Percentiles rank a stretch among this genome's conserved stretches.
Conservation (phyloP, 2,329 filamentous ascomycete genomes). For the Beauveria caledonica region DNA sequence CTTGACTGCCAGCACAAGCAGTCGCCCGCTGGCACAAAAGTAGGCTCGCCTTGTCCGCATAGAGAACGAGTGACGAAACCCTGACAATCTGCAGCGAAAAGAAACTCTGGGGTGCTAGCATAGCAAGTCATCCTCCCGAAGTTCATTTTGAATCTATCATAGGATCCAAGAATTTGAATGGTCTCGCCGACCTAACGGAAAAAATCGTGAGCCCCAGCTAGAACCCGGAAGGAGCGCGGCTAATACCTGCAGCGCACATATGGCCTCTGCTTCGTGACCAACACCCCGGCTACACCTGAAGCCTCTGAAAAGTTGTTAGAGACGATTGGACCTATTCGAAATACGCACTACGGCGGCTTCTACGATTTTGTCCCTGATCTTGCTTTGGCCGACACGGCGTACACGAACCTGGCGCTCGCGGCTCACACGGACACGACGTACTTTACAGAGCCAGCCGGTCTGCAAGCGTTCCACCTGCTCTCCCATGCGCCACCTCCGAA, state of each 20-base stretch:
- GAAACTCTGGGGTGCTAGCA: constrained; percentile 24
- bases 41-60: not conserved
- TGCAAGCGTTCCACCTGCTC: constrained; percentile 89
- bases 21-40: not conserved
- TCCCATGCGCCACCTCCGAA: constrained; percentile 49
- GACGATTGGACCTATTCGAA: constrained; percentile 76
- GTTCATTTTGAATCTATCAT: constrained; percentile 56
- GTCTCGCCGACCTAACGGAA: constrained; percentile 53
- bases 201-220: constrained; percentile 46
- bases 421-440: constrained; percentile 95
- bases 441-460: constrained; percentile 82
- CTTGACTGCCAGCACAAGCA: constrained; percentile 26
- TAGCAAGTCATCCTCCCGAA: constrained; percentile 42
- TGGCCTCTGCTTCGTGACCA: constrained; percentile 72
- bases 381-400: constrained; percentile 81
- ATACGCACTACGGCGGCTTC: constrained; percentile 79
- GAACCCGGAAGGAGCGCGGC: not conserved
- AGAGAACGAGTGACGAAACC: not conserved
- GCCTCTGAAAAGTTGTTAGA: constrained; percentile 68
- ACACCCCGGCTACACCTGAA: constrained; percentile 57
- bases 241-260: constrained; percentile 43
- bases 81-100: not conserved
- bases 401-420: constrained; percentile 74
- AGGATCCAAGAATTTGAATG: constrained; percentile 32
- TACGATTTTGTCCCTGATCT: constrained; percentile 85